Percentiles rank a stretch among this genome's conserved stretches.
Conservation (phyloP, 2,329 filamentous ascomycete genomes). For the Sclerotinia glacialis region DNA sequence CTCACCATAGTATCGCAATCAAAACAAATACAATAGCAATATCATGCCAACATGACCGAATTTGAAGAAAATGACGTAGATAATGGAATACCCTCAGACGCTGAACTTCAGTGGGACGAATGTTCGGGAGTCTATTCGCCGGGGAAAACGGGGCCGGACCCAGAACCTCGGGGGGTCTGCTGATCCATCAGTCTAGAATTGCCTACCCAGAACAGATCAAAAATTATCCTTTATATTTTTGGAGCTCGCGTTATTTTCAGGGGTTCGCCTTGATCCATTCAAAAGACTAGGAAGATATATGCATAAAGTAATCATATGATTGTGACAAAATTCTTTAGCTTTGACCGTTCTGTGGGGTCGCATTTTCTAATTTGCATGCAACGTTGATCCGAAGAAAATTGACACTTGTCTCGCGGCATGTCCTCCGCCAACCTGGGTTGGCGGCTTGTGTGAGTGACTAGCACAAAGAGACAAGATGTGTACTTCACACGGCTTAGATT, state of each 20-base stretch:
- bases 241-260: background rate
- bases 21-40: background rate
- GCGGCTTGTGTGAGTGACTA: background rate
- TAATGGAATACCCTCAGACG: background rate
- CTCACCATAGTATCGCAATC: background rate
- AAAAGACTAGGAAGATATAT: background rate
- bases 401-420: slow-evolving; percentile 6
- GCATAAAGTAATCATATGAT: slow-evolving; percentile 7
- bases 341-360: background rate
- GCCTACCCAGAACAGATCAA: background rate
- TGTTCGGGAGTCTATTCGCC: background rate
- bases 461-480: slow-evolving; percentile 2
- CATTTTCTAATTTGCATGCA: background rate
- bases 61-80: background rate
- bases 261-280: background rate
- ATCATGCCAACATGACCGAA: background rate
- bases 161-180: slow-evolving; percentile 14
- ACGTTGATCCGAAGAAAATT: slow-evolving; percentile 15
- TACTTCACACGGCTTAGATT: slow-evolving; percentile 8
- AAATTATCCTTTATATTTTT: background rate
- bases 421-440: background rate
- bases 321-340: slow-evolving; percentile 3
- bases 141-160: background rate
- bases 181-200: slow-evolving; percentile 12
- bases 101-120: background rate